phyloP scores from a whole-genome alignment of 1,284 basidiomycete genomes.

The Naganishia sp. region DNA sequence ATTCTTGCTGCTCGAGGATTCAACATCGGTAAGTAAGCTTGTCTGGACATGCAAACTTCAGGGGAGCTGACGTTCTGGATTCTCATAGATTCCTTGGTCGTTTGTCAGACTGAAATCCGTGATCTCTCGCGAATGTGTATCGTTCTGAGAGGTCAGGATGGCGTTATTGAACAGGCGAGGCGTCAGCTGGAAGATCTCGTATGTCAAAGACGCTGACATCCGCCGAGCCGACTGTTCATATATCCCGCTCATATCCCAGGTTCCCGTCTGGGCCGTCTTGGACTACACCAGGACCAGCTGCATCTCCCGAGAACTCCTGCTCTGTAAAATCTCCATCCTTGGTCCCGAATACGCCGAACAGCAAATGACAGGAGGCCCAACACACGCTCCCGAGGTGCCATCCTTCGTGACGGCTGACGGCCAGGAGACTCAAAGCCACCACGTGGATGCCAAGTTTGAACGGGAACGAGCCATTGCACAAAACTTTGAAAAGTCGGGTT shows the following conservation, averaged over 20 bases:
- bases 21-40: constrained; percentile 67
- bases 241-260: constrained; percentile 57
- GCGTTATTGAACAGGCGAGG: constrained; percentile 94
- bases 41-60: not conserved
- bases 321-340: constrained; percentile 91
- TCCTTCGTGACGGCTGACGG: constrained; percentile 41
- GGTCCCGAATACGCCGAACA: constrained; percentile 96
- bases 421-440: constrained; percentile 15
- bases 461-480: constrained; percentile 70
- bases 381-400: constrained; percentile 63
- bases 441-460: constrained; percentile 60
- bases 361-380: constrained; percentile 78
- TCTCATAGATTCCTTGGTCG: constrained; percentile 83
- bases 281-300: constrained; percentile 91
- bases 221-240: constrained; percentile 9
- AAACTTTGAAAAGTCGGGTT: constrained; percentile 67
- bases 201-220: constrained; percentile 28
- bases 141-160: constrained; percentile 93
- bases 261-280: constrained; percentile 95
- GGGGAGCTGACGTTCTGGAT: not conserved
- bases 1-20: constrained; percentile 96
- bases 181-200: constrained; percentile 92
- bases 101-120: constrained; percentile 95
- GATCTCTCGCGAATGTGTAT: constrained; percentile 99
- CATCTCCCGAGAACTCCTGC: constrained; percentile 82